Base-by-base conservation (phyloP, 129 eudicot species). In the Pittosporum tobira region DNA sequence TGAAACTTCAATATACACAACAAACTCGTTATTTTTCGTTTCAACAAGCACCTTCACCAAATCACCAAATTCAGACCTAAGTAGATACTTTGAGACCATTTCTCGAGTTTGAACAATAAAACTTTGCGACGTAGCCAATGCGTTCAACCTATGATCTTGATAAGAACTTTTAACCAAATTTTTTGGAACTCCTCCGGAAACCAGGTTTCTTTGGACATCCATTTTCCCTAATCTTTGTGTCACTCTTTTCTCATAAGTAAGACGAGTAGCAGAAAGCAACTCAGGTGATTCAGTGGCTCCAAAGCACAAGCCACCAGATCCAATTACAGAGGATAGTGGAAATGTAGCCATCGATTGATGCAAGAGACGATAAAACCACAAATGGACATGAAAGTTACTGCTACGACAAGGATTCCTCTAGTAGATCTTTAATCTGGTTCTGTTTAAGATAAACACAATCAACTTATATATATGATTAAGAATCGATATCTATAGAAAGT, bases 11-110 rank as follows among this genome's bases (percentile, higher is more conserved):
- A 93, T 77, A 51, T 62, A 57, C 38, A 79, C 82, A 36, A 64
- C 63, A 49, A 84, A 76, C 30, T 75, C 81, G 34, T 63, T 34
- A 24, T 58, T 71, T 57, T 72, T 77, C 73, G 58, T 79, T 55
- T 69, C 72, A n/a, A 87, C 85, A 63, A 63, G 43, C 45, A 93
- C 93, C 77, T 77, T 87, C 70, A 93, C 76, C 61, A 72, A 85
- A 57, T 76, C 86, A 48, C 86, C 94, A 36, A 21, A 73, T 43
- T 83, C 94, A 2, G 94, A 78, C 74, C 79, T 61, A 56, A 91
- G 83, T 36, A 65, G 78, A 59, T 81, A 91, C 36, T 67, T 71
- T 36, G 79, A 73, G 28, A 65, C 76, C 24, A 69, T 71, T 40
- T 70, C 61, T 16, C 44, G 69, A 16, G 74, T 65, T 69, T 79